Conservation (phyloP, 23 red algal species). For the Chondrus crispus region DNA sequence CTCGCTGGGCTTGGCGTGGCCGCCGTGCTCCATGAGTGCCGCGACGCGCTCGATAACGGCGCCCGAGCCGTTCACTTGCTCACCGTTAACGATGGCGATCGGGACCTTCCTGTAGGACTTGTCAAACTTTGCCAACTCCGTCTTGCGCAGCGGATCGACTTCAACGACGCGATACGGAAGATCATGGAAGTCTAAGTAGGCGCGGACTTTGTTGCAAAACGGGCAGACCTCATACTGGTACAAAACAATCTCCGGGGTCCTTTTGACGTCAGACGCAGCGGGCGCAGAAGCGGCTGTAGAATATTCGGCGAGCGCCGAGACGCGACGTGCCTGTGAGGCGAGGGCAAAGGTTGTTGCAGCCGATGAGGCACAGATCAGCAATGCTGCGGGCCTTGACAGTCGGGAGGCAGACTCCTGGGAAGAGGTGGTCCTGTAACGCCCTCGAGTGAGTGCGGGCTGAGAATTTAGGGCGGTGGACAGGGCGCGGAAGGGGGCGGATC, state of each 20-base stretch:
- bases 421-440: too few relatives aligned
- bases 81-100: constrained; percentile 76
- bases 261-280: background rate
- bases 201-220: constrained; percentile 99
- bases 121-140: constrained; percentile 65
- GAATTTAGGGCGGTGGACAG: too few relatives aligned
- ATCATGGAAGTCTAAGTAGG: constrained; percentile 89
- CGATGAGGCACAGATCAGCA: too few relatives aligned
- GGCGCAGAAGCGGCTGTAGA: background rate
- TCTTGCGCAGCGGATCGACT: constrained; percentile 91
- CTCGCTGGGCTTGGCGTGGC: background rate
- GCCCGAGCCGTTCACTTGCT: constrained; percentile 80
- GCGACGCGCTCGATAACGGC: constrained; percentile 74
- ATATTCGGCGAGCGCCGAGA: too few relatives aligned
- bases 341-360: too few relatives aligned
- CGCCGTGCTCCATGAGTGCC: background rate
- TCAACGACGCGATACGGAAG: constrained; percentile 89
- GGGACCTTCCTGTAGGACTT: constrained; percentile 89
- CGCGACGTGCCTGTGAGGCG: too few relatives aligned
- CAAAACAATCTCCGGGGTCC: constrained; percentile 52
- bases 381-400: too few relatives aligned
- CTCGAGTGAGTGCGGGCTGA: too few relatives aligned
- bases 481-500: too few relatives aligned
- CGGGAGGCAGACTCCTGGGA: too few relatives aligned
- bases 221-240: constrained; percentile 94